Conservation (phyloP, 1,284 basidiomycete species). For the Ganoderma sinense region DNA sequence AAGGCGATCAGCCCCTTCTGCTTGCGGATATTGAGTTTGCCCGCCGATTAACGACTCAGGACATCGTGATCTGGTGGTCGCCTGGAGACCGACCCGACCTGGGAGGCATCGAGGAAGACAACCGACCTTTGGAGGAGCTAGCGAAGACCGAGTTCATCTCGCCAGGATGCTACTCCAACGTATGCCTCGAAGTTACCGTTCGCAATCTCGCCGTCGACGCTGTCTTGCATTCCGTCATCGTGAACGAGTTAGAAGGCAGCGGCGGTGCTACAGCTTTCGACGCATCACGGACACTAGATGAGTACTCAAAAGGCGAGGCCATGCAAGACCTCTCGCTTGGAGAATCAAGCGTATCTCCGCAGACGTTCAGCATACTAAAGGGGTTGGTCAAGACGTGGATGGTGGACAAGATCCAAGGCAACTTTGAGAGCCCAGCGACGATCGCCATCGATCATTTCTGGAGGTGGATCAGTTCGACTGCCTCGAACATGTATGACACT, state of each 20-base stretch:
- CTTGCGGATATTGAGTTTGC: constrained; percentile 94
- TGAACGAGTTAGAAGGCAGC: constrained; percentile 97
- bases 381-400: constrained; percentile 93
- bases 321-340: constrained; percentile 87
- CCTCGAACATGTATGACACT: constrained; percentile 92
- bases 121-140: constrained; percentile 80
- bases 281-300: constrained; percentile 90
- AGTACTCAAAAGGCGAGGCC: constrained; percentile 84
- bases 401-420: constrained; percentile 81
- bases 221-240: constrained; percentile 88
- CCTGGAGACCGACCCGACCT: constrained; percentile 90
- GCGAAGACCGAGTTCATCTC: constrained; percentile 87
- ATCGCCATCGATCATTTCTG: constrained; percentile 92
- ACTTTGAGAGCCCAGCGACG: constrained; percentile 69
- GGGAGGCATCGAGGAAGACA: constrained; percentile 93
- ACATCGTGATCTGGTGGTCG: constrained; percentile 98
- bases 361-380: constrained; percentile 89
- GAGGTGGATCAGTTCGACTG: constrained; percentile 92
- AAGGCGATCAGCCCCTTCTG: constrained; percentile 88
- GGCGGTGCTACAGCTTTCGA: constrained; percentile 95
- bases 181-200: constrained; percentile 90
- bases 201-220: constrained; percentile 95
- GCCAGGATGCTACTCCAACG: constrained; percentile 92
- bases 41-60: constrained; percentile 85
- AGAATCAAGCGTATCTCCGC: constrained; percentile 91